A percentile compares a stretch with the other conserved stretches of the same genome.
These are phyloP conservation scores for Olyra latifolia DNA, from an alignment of 176 grass and related monocot genomes.

Conservation along the genomic window DNA sequence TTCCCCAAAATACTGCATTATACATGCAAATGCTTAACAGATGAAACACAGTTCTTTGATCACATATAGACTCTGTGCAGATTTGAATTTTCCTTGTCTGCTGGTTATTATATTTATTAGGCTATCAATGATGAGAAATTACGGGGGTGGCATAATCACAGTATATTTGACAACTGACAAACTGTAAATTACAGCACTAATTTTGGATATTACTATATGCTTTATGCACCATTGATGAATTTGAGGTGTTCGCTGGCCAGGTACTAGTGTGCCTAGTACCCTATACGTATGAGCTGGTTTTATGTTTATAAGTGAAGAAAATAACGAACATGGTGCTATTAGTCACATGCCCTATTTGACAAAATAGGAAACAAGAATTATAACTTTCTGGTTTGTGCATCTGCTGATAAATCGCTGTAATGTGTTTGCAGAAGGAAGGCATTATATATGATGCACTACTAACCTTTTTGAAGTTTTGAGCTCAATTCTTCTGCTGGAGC, in stretches of 20 bases:
- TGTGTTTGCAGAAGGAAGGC: not conserved
- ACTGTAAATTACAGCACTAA: not conserved
- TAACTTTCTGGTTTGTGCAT: not conserved
- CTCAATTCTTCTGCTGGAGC: slow-evolving; percentile 3
- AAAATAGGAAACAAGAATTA: not conserved
- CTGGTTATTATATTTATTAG: not conserved
- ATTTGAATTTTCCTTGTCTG: not conserved
- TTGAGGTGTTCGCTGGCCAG: not conserved
- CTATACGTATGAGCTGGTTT: not conserved
- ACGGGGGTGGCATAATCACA: not conserved
- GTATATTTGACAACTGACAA: not conserved
- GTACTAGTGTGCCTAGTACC: not conserved
- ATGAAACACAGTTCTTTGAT: not conserved
- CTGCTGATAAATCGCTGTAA: not conserved
- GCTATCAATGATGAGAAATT: not conserved
- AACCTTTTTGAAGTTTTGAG: not conserved
- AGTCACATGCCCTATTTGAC: not conserved
- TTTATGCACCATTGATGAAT: not conserved
- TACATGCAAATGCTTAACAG: not conserved
- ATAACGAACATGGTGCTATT: not conserved
- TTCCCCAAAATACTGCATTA: not conserved
- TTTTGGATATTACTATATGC: not conserved
- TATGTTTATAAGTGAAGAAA: not conserved
- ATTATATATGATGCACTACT: not conserved
- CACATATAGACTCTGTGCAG: not conserved